These are phyloP conservation scores for Stemphylium lycopersici DNA, from an alignment of 2,329 filamentous ascomycete species.

Conservation along the genomic window DNA sequence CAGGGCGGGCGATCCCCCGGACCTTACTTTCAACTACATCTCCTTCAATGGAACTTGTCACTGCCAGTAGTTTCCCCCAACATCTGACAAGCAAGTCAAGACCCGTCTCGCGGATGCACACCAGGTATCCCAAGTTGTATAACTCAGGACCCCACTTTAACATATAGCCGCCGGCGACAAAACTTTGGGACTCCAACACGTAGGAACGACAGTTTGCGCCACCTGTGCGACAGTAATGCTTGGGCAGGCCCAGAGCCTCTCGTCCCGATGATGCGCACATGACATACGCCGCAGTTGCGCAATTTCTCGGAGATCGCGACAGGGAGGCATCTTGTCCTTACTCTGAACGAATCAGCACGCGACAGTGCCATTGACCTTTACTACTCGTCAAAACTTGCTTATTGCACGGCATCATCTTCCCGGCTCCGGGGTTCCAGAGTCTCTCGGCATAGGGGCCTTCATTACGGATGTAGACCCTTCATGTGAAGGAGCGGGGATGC, in stretches of 20 bases:
- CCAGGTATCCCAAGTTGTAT: neutral
- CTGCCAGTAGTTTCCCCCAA: neutral
- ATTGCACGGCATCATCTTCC: neutral
- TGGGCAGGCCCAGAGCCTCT: neutral
- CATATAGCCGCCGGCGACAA: neutral
- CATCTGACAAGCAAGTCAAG: neutral
- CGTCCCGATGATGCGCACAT: neutral
- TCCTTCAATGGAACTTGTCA: neutral
- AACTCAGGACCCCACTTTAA: neutral
- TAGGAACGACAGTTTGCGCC: neutral
- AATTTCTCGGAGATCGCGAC: neutral
- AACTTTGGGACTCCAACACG: neutral
- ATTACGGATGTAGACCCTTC: conserved; percentile 10
- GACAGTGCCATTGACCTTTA: neutral
- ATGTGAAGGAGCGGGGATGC: conserved; percentile 27
- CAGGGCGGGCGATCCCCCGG: conserved; percentile 18
- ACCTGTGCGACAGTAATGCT: neutral
- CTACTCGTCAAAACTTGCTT: neutral
- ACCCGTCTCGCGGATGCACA: neutral
- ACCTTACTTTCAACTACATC: conserved; percentile 14
- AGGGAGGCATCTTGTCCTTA: neutral
- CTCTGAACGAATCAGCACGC: neutral
- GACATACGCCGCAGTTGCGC: neutral
- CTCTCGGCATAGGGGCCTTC: neutral
- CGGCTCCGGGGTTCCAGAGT: neutral